Evolutionary conservation across 768 basidiomycete species (phyloP).

Genomic region (Lactarius vividus): DNA sequence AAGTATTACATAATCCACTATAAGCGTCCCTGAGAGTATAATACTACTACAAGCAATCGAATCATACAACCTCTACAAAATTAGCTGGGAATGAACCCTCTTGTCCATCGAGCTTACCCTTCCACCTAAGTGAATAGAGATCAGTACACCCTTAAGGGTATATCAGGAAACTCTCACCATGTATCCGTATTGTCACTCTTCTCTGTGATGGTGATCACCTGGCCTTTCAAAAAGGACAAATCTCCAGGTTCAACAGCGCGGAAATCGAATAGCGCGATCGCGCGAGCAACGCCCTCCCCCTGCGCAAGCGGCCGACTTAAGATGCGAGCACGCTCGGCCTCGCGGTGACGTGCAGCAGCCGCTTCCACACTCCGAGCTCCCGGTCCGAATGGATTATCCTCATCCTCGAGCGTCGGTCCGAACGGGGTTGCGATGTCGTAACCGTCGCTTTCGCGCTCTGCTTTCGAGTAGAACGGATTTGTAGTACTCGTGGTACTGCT

Average conservation of each 20-base stretch:
- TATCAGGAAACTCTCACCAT: constrained; percentile 47
- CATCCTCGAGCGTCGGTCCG: constrained; percentile 23
- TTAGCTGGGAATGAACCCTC: constrained; percentile 81
- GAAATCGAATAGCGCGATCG: constrained; percentile 74
- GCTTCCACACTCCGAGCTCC: constrained; percentile 8
- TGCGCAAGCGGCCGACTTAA: constrained; percentile 47
- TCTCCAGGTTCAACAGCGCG: constrained; percentile 73
- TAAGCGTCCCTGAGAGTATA: neutral
- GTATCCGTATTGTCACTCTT: constrained; percentile 72
- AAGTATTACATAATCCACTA: constrained; percentile 2
- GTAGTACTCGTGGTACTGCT: constrained; percentile 3
- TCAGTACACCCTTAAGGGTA: neutral
- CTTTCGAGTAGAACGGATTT: constrained; percentile 17
- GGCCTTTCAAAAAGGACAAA: constrained; percentile 71
- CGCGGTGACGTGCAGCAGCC: constrained; percentile 11
- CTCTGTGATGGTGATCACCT: constrained; percentile 65
- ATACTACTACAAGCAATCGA: neutral
- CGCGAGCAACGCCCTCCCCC: constrained; percentile 63
- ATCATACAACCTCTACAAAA: constrained; percentile 66
- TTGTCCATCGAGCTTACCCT: constrained; percentile 56
- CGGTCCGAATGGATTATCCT: constrained; percentile 18
- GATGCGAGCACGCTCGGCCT: constrained; percentile 37
- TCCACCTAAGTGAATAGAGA: constrained; percentile 57
- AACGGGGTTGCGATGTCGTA: constrained; percentile 13
- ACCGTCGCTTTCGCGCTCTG: constrained; percentile 13